Base-by-base conservation (phyloP, 306 rosid species). In the Gastrolobium bilobum region DNA sequence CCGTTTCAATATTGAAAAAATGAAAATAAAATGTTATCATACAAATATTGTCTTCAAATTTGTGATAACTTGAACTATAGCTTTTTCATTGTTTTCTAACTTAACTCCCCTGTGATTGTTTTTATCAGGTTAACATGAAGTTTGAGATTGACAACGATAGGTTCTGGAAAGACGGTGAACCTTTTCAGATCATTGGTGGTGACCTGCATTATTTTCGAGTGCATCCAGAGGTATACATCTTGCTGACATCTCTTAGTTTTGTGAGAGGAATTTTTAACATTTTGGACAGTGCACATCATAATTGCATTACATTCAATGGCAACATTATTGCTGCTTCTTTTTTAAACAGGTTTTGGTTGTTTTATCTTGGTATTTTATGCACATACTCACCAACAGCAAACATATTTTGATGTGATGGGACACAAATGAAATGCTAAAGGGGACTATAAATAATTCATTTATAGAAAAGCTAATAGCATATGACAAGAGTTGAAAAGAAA, bases 171-270 rank as follows among this genome's bases (percentile, higher is more conserved):
- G 97, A 91, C 82, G 96, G 90, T 54, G 56, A 84, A 42, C 92
- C 89, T 33, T 94, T 94, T 86, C 95, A 54, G 88, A 91, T 94
- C 76, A 92, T 95, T 56, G 99, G 99, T 39, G 99, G 99, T 4
- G 98, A 92, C 85, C 62, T 92, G 94, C 99, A 92, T 79, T 95
- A 92, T 81, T 95, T 95, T 77, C 88, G 97, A 61, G 90, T 93
- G 87, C 90, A 85, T 90, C 99, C 98, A 5, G 90, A 92, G 99
- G 99, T 91, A 84, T 53, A 35, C 31, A 64, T 82, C 61, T 77
- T 43, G 66, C 30, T 57, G 3, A 15, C 37, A 30, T 46, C 71
- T 82, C 53, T 58, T 60, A 43, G 35, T 73, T 68, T 78, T 5
- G 71, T 39, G 51, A 42, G 65, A 64, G 43, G 35, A 42, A 62